Evolutionary conservation across 257 asterid genomes (phyloP), one percentile per base, ranked within the genome.

Genomic region (Solanum commersonii): DNA sequence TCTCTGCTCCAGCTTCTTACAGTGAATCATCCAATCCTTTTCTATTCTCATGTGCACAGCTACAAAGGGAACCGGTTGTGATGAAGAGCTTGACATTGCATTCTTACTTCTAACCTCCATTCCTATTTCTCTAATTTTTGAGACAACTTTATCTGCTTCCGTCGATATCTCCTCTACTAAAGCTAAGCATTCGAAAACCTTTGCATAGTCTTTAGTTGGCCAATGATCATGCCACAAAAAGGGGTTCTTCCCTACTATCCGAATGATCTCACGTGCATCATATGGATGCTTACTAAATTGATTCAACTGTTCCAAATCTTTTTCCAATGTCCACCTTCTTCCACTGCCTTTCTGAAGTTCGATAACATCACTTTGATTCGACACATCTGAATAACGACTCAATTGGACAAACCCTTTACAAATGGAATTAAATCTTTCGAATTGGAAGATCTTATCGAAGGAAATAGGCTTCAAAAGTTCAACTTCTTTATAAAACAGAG

Each of bases 11-110:
- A 92, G 89, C 73, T 97, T 97, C 91, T 93, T 95, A 91, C 99
- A 97, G 84, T 97, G 99, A 87, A 97, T 95, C 96, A 93, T 95
- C 99, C 99, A 97, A 82, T 97, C 99, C 82, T 92, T 97, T 87
- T 95, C 99, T 22, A 97, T 95, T 90, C 99, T 97, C 99, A 95
- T 95, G 91, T 97, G 99, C 70, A 97, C 98, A 16, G 98, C 97
- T 14, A 95, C 89, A 79, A 92, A 97, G 5, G 96, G 97, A 85
- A 87, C 89, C 7, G 72, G 88, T 71, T 87, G 84, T 20, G 79
- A 44, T 46, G 38, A 79, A 79, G 84, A 79, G 38, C 38, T 44
- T 44, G 18, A 56, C 23, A 33, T 33, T 4, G 70, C 46, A 56
- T 22, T 67, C 78, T 88, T 83, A 5, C 44, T 87, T 40, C 73